Evolutionary conservation across 2,329 filamentous ascomycete species (phyloP).

Genomic region (Colletotrichum shisoi): DNA sequence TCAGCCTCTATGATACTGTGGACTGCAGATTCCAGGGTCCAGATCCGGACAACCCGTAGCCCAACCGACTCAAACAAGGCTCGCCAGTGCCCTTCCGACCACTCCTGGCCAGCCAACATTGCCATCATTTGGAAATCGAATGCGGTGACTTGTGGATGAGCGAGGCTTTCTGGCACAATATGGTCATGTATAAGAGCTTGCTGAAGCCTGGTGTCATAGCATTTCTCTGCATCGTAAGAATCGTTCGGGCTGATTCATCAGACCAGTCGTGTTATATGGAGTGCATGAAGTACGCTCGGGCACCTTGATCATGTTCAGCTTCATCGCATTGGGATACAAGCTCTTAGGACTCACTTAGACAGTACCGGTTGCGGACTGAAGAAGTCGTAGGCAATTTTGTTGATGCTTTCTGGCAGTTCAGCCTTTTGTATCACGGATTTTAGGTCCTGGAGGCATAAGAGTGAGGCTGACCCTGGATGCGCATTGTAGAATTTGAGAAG

Average conservation of each 20-base stretch:
- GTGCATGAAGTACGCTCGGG: conserved; percentile 61
- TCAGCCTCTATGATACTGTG: conserved; percentile 21
- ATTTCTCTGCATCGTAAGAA: conserved; percentile 54
- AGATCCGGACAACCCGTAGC: neutral
- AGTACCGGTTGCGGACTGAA: conserved; percentile 50
- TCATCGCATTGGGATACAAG: no score
- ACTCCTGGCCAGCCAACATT: conserved; percentile 6
- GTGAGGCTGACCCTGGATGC: neutral
- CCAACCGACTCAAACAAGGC: neutral
- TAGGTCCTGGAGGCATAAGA: conserved; percentile 9
- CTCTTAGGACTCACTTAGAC: neutral
- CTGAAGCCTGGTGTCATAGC: conserved; percentile 54
- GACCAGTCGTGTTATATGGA: conserved; percentile 65
- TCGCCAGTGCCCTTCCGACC: conserved; percentile 13
- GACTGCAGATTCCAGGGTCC: neutral
- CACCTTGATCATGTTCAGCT: conserved; percentile 35
- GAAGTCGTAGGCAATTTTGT: conserved; percentile 47
- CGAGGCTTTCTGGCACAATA: conserved; percentile 46
- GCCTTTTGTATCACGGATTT: neutral
- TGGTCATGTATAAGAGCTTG: conserved; percentile 50
- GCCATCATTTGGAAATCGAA: conserved; percentile 33
- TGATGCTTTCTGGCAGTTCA: neutral
- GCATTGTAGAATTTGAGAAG: neutral
- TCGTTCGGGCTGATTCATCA: conserved; percentile 52
- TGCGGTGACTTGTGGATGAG: conserved; percentile 15